Percentiles rank a stretch among this genome's conserved stretches.
These are phyloP conservation scores for Metschnikowia continentalis DNA, from an alignment of 805 yeast genomes.

Conservation along the genomic window DNA sequence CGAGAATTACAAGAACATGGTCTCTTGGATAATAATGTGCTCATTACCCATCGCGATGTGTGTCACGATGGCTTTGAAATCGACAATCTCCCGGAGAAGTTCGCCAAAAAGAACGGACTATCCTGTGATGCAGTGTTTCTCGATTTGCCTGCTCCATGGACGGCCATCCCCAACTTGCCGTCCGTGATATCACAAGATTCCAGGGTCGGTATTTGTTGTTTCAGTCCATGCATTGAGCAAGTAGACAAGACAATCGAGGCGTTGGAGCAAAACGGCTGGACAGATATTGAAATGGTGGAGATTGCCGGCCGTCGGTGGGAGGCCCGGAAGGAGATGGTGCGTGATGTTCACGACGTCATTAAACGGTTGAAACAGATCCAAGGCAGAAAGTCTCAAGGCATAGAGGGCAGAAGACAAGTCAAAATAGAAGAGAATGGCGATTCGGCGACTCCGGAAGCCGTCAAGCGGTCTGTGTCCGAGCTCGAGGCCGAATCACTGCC, in stretches of 20 bases:
- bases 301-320: conserved; percentile 83
- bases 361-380: conserved; percentile 77
- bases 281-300: conserved; percentile 86
- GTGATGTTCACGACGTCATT: conserved; percentile 72
- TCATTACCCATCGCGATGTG: conserved; percentile 86
- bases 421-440: conserved; percentile 21
- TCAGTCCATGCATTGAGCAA: conserved; percentile 97
- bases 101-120: conserved; percentile 26
- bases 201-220: conserved; percentile 79
- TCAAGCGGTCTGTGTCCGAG: conserved; percentile 19
- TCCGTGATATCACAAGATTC: conserved; percentile 51
- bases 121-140: conserved; percentile 75
- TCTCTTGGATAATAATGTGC: conserved; percentile 47
- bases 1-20: conserved; percentile 74
- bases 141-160: conserved; percentile 97
- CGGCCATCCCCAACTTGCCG: conserved; percentile 75
- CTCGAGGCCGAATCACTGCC: conserved; percentile 11
- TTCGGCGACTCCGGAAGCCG: conserved; percentile 11
- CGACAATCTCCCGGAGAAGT: conserved; percentile 26
- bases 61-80: conserved; percentile 80
- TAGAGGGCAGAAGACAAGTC: conserved; percentile 49
- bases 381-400: conserved; percentile 58
- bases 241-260: conserved; percentile 82
- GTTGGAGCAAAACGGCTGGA: conserved; percentile 75
- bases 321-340: conserved; percentile 82